Evolutionary conservation across 768 basidiomycete species (phyloP), one percentile per base, ranked within the genome.

Genomic region (Leccinum subgranulosum): DNA sequence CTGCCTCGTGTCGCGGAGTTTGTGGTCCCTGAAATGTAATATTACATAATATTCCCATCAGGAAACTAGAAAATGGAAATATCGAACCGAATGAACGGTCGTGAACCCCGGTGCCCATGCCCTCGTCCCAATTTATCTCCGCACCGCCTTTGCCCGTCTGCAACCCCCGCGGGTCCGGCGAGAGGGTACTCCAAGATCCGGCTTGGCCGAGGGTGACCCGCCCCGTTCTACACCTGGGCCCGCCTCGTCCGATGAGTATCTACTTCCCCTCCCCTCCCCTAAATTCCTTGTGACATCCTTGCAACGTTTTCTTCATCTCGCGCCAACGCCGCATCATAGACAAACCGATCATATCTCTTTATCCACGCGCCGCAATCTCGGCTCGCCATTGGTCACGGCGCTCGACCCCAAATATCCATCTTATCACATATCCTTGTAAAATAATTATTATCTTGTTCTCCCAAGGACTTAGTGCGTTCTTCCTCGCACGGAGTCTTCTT

Each of bases 231-330:
- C 53, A 28, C 52, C 53, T 36, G 25, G 48, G 6, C 50, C 59
- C 61, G 55, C n/a, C 51, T 58, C 57, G 34, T 25, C 27, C 29
- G 29, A 10, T 31, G 29, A 31, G 17, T 49, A 7, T 3, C 67
- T 31, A 31, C 11, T 60, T n/a, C n/a, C n/a, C n/a, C n/a, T n/a
- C n/a, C n/a, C 57, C 57, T 58, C 51, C 49, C n/a, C n/a, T n/a
- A 58, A 54, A 54, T 50, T 51, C 56, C 57, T 58, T 51, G 53
- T 39, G 52, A 69, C 67, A 69, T 59, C 49, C 33, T 25, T 60
- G 56, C 64, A 72, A 72, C 71, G 72, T 72, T 73, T 69, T 66
- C 58, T 73, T 72, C 70, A 72, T 72, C 64, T 66, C 53, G 41
- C 55, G 58, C 62, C 61, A 57, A 53, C 69, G 61, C 64, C 64